Conservation (phyloP, 1,284 basidiomycete genomes). For the Ustilago shanxiensis region DNA sequence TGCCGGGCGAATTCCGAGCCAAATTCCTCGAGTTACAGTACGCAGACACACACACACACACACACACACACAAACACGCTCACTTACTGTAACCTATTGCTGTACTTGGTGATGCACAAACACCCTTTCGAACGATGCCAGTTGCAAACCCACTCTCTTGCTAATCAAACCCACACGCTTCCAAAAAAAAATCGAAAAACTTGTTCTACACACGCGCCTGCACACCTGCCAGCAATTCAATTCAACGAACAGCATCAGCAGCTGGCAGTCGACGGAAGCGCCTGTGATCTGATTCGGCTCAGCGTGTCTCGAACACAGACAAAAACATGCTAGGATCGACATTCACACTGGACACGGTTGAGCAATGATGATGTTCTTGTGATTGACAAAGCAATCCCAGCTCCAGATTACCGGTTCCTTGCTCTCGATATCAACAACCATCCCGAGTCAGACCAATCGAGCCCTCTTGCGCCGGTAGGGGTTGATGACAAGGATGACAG, state of each 20-base stretch:
- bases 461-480: neutral
- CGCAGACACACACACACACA: no score
- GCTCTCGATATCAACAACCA: neutral
- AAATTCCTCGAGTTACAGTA: no score
- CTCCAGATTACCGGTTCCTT: neutral
- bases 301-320: constrained; percentile 1
- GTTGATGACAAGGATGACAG: neutral
- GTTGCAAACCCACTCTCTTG: constrained; percentile 1
- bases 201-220: constrained; percentile 5
- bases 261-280: neutral
- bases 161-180: neutral
- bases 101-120: no score
- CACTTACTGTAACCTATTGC: no score
- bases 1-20: constrained; percentile 16
- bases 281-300: constrained; percentile 7
- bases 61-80: neutral
- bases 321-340: constrained; percentile 2
- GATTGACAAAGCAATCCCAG: constrained; percentile 9
- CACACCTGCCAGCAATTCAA: constrained; percentile 10
- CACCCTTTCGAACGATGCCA: constrained; percentile 9
- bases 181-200: constrained; percentile 3
- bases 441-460: neutral
- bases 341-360: neutral
- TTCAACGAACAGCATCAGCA: constrained; percentile 7
- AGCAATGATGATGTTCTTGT: neutral